phyloP scores from a whole-genome alignment of 179 eudicot genomes.

The Silene noctiflora region DNA sequence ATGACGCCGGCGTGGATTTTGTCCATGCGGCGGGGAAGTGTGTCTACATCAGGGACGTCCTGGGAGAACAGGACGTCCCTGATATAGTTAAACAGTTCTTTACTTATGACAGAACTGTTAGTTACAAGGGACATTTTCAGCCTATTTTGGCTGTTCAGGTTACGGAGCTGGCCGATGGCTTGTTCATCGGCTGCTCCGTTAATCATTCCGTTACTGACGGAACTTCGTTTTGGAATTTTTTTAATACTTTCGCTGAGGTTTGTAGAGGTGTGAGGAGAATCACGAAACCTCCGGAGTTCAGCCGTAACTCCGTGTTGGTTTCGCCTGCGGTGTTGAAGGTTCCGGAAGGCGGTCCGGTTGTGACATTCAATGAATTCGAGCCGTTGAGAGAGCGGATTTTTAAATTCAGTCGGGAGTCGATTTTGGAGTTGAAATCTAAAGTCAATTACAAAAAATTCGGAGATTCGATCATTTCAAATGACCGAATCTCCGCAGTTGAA shows the following conservation, averaged over 20 bases:
- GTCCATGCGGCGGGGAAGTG: constrained; percentile 45
- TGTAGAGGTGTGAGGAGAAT: constrained; percentile 47
- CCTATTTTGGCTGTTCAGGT: constrained; percentile 77
- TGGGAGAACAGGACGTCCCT: constrained; percentile 53
- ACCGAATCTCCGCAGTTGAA: constrained; percentile 35
- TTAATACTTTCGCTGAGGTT: constrained; percentile 77
- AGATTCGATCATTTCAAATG: constrained; percentile 5
- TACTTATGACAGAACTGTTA: constrained; percentile 47
- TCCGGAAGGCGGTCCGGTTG: constrained; percentile 71
- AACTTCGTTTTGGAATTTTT: constrained; percentile 91
- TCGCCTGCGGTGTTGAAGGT: constrained; percentile 60
- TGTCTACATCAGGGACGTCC: constrained; percentile 43
- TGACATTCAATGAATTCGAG: constrained; percentile 54
- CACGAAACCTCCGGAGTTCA: constrained; percentile 49
- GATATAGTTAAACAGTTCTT: constrained; percentile 50
- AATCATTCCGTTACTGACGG: constrained; percentile 93
- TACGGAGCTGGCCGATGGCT: constrained; percentile 72
- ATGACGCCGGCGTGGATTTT: constrained; percentile 70
- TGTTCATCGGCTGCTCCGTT: constrained; percentile 71
- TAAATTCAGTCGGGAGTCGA: constrained; percentile 58
- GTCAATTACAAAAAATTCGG: constrained; percentile 39
- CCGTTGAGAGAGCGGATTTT: constrained; percentile 76
- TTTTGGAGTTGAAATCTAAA: constrained; percentile 49
- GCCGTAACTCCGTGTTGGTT: constrained; percentile 54
- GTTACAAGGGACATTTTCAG: constrained; percentile 68